A percentile compares a stretch with the other conserved stretches of the same genome.
These are phyloP conservation scores for Monilinia polystroma DNA, from an alignment of 2,329 filamentous ascomycete species.

Conservation along the genomic window DNA sequence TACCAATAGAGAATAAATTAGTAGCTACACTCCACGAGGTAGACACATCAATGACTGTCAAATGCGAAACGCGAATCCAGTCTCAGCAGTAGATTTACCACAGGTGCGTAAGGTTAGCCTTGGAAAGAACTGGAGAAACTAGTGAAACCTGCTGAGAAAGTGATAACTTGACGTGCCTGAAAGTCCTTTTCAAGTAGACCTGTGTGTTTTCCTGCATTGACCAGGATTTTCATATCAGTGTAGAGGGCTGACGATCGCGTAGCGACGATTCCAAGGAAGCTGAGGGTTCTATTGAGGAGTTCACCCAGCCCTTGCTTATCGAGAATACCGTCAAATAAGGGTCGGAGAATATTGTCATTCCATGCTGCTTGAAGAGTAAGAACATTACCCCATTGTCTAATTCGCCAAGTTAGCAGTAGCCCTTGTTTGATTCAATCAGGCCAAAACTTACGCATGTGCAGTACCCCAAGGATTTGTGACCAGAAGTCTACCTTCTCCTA, in stretches of 20 bases:
- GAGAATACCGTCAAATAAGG: constrained; percentile 58
- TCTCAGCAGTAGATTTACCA: constrained; percentile 16
- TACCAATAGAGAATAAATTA: constrained; percentile 9
- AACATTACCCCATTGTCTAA: constrained; percentile 93
- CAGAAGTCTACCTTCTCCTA: constrained; percentile 63
- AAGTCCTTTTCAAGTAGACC: constrained; percentile 26
- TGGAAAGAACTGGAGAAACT: constrained; percentile 5
- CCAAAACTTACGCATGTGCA: constrained; percentile 78
- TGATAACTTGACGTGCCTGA: constrained; percentile 23
- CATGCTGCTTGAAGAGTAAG: constrained; percentile 84
- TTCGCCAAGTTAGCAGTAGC: constrained; percentile 31
- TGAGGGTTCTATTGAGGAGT: constrained; percentile 72
- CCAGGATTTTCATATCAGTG: constrained; percentile 73
- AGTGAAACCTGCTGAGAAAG: constrained; percentile 21
- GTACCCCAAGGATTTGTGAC: constrained; percentile 97
- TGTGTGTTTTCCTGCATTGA: constrained; percentile 37
- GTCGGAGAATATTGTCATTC: constrained; percentile 61
- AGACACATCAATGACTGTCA: background rate
- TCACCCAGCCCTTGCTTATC: constrained; percentile 53
- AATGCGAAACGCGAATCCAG: background rate
- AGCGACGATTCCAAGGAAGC: constrained; percentile 68
- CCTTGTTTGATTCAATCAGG: constrained; percentile 6
- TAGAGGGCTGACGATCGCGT: constrained; percentile 72
- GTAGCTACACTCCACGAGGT: constrained; percentile 15
- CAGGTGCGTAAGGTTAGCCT: constrained; percentile 11